Evolutionary conservation across 352 stramenopile species (phyloP), one percentile per base, ranked within the genome.

Genomic region (Saprolegnia diclina): DNA sequence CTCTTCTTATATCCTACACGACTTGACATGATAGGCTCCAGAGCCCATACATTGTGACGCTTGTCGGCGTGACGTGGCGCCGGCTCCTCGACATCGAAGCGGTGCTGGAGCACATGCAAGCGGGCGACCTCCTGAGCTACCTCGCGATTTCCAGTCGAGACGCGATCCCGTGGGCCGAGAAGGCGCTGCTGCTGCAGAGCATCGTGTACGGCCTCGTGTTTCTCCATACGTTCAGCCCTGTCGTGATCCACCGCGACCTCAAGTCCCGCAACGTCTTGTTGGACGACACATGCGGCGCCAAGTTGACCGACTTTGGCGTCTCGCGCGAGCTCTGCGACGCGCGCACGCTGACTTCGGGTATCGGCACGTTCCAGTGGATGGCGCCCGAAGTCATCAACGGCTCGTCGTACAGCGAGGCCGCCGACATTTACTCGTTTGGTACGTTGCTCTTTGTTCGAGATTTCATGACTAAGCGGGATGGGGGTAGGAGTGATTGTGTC

Each of bases 231-330:
- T 65, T 72, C 19, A 56, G 72, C 5, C 55, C 61, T 5, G 26
- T 19, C 10, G 32, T 82, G 7, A 63, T 69, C 29, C 63, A 69
- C 29, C 63, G 63, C 53, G 63, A 69, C 37, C 46, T 69, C 42
- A 69, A 69, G 46, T 69, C 63, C 5, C 63, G 63, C 44, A 69
- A 69, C 35, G 32, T 69, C 40, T 5, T 35, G 2, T 35, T 35
- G 29, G 29, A 35, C 29, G 65, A 54, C 18, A 64, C 79, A 13
- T 38, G 63, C n/a, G 73, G 62, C 4, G 64, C 79, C 21, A 79
- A 79, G 48, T 67, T 82, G n/a, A 76, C 75, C 24, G 76, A 82
- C 42, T 80, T 80, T 57, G 75, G 75, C 38, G 57, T 79, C 40
- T 77, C 69, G 4, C 70, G 73, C 24, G 44, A 74, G 21, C 21